These are phyloP conservation scores for Neonectria ditissima DNA, from an alignment of 2,329 filamentous ascomycete species.

Conservation along the genomic window DNA sequence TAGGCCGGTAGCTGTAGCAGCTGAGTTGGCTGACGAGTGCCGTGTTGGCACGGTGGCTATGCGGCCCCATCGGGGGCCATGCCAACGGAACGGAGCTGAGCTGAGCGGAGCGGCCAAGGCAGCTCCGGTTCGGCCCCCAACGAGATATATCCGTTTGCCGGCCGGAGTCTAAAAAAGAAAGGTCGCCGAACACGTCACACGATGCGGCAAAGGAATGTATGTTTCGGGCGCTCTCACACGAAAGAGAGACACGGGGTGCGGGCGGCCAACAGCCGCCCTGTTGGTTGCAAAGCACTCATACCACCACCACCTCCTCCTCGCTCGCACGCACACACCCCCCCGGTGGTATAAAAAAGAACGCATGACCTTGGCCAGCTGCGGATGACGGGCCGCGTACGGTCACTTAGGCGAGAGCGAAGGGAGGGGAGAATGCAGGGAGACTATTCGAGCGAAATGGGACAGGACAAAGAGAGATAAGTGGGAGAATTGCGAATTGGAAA, in stretches of 20 bases:
- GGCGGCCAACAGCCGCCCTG: not conserved
- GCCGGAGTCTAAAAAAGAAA: too few species aligned
- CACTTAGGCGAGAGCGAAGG: not conserved
- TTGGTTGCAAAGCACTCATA: not conserved
- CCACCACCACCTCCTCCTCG: not conserved
- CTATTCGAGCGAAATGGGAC: not conserved
- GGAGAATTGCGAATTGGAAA: too few species aligned
- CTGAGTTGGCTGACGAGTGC: not conserved
- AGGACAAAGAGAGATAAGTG: not conserved
- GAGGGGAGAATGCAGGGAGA: not conserved
- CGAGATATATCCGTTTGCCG: not conserved
- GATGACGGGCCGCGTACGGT: not conserved
- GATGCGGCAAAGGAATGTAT: not conserved
- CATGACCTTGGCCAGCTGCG: not conserved
- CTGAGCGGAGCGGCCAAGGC: not conserved
- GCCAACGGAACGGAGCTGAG: not conserved
- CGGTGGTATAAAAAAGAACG: too few species aligned
- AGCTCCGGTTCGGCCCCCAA: constrained; percentile 20
- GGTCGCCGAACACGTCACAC: not conserved
- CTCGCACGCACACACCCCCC: not conserved
- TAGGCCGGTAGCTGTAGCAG: not conserved
- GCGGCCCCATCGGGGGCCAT: constrained; percentile 16
- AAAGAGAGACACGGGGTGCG: not conserved
- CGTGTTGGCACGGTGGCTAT: constrained; percentile 22
- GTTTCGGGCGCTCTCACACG: not conserved